Evolutionary conservation across 2,329 filamentous ascomycete species (phyloP), one percentile per base, ranked within the genome.

Genomic region (Falciphora oryzae): DNA sequence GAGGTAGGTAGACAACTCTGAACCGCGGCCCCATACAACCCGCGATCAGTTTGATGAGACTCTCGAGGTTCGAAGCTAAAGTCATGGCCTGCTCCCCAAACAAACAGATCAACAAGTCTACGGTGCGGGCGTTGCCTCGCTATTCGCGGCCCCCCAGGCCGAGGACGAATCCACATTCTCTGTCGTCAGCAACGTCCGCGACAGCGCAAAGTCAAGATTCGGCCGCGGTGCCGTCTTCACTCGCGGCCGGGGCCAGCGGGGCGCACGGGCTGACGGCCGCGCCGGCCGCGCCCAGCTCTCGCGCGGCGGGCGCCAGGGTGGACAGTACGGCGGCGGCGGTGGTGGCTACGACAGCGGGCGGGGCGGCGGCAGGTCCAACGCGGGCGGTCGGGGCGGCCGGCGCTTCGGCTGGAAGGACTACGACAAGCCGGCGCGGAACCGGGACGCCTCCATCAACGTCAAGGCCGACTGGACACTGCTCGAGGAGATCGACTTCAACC

Each of bases 391-490:
- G 69, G 88, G 91, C 67, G 91, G 92, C 63, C 89, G 95, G 70
- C 88, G 95, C 71, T 97, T 97, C 74, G 95, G 95, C 75, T 98
- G 95, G 94, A 96, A 95, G 80, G 95, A 99, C 77, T 97, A 93
- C 76, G 95, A 99, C 82, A 98, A 98, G 88, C 95, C 95, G 67
- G 87, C 94, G 77, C 89, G 95, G 73, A 97, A 96, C 80, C 91
- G 95, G 67, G 95, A 99, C 80, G 91, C 94, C 14, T 97, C 93
- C 50, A 92, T 99, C 75, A 94, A 94, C 80, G 93, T 98, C 79
- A 96, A 96, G 80, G 87, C 93, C 28, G 93, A 97, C 76, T 99
- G 95, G 95, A 85, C 88, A 74, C 86, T 99, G 80, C 83, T 97
- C 73, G 95, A 99, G 81, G 95, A 99, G 84, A 97, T 99, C 76